Evolutionary conservation across 495 filamentous ascomycete genomes (phyloP).

Genomic region (Tuber magnatum): DNA sequence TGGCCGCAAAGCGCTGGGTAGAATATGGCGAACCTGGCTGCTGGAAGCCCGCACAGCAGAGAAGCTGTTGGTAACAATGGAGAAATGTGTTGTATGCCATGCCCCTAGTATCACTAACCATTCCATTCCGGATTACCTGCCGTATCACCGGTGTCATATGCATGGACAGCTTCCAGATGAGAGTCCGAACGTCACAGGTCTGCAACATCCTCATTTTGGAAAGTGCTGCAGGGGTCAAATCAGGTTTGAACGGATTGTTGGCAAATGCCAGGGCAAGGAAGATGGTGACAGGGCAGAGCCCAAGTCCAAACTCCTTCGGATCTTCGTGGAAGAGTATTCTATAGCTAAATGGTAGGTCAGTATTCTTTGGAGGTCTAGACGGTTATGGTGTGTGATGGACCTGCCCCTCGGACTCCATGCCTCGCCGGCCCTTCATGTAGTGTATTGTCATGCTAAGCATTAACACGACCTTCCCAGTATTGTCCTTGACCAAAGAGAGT

Average conservation of each 20-base stretch:
- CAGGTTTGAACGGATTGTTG: not conserved
- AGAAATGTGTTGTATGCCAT: slow-evolving; percentile 7
- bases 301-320: not conserved
- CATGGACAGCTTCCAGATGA: slow-evolving; percentile 1
- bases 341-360: too few species aligned
- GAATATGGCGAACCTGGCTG: not conserved
- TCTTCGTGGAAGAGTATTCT: not conserved
- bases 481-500: too few species aligned
- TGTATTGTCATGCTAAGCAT: too few species aligned
- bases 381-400: too few species aligned
- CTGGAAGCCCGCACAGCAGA: not conserved
- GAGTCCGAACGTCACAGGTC: not conserved
- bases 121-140: too few species aligned
- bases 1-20: not conserved
- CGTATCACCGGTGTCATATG: too few species aligned
- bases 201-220: not conserved
- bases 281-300: not conserved
- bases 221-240: not conserved
- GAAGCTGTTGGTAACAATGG: not conserved
- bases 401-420: too few species aligned
- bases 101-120: not conserved
- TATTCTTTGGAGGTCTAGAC: too few species aligned
- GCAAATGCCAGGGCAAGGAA: slow-evolving; percentile 7
- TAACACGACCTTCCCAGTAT: too few species aligned
- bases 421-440: too few species aligned